phyloP scores from a whole-genome alignment of 1,284 basidiomycete species.

The Leucoagaricus sp. region DNA sequence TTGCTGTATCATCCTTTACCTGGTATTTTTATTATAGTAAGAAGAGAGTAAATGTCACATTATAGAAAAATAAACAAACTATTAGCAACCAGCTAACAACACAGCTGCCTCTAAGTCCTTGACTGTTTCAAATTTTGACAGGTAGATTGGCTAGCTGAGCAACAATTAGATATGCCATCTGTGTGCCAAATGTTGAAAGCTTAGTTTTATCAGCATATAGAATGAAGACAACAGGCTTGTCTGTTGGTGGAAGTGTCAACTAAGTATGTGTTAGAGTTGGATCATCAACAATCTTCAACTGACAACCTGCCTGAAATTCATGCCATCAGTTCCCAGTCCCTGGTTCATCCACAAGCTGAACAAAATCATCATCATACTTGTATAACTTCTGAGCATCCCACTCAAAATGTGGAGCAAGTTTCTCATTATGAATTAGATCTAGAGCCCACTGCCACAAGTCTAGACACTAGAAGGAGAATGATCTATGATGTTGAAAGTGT shows the following conservation, averaged over 20 bases:
- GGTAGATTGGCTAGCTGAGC: background rate
- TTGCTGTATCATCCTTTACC: no score
- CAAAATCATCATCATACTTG: background rate
- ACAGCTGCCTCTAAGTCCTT: background rate
- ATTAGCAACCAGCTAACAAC: background rate
- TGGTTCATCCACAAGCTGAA: background rate
- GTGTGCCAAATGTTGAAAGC: constrained; percentile 10
- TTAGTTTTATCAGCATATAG: constrained; percentile 18
- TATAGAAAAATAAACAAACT: no score
- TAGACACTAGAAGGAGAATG: no score
- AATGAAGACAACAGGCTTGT: constrained; percentile 8
- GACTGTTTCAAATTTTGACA: background rate
- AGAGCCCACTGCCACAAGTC: background rate
- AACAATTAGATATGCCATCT: constrained; percentile 2
- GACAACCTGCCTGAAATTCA: background rate
- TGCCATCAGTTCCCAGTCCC: constrained; percentile 13
- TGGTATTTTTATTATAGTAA: no score
- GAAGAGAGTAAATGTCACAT: no score
- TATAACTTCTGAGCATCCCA: background rate
- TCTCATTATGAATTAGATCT: background rate
- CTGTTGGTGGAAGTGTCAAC: background rate
- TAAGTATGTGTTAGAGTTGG: background rate
- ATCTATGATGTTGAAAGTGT: no score
- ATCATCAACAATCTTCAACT: background rate
- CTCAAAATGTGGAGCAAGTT: background rate